phyloP scores from a whole-genome alignment of 73 alveolate genomes.

The Vitrella brassicaformis region DNA sequence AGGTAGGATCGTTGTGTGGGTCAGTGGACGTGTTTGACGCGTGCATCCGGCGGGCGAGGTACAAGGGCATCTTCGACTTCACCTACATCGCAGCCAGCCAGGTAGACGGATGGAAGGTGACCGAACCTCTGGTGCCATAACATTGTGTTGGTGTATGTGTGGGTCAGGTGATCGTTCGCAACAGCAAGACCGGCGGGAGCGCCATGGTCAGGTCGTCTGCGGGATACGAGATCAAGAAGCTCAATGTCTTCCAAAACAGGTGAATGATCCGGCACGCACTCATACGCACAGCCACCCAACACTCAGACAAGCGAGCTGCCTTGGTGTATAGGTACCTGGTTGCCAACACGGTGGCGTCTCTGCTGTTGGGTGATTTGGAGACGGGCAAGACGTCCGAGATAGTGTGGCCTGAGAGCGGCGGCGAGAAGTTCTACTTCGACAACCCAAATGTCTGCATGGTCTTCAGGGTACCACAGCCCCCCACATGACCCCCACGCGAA shows the following conservation, averaged over 20 bases:
- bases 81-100: constrained; percentile 92
- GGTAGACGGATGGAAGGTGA: constrained; percentile 45
- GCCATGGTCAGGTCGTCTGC: constrained; percentile 48
- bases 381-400: constrained; percentile 76
- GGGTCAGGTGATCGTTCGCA: background rate
- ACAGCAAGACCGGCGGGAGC: background rate
- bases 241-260: constrained; percentile 89
- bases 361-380: constrained; percentile 94
- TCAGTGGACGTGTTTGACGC: constrained; percentile 74
- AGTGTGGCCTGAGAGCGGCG: constrained; percentile 79
- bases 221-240: constrained; percentile 91
- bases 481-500: background rate
- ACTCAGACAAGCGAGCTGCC: too few relatives aligned
- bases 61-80: constrained; percentile 94
- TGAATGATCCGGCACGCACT: too few relatives aligned
- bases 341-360: constrained; percentile 87
- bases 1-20: constrained; percentile 82
- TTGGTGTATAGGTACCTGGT: constrained; percentile 57
- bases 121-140: constrained; percentile 8
- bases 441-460: constrained; percentile 96
- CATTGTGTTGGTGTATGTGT: background rate
- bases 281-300: too few relatives aligned
- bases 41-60: constrained; percentile 51
- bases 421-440: constrained; percentile 92
- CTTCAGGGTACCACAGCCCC: constrained; percentile 51